A percentile compares a stretch with the other conserved stretches of the same genome.
phyloP scores from a whole-genome alignment of 371 early-diverging fungal species.

The Mortierella sp. region DNA sequence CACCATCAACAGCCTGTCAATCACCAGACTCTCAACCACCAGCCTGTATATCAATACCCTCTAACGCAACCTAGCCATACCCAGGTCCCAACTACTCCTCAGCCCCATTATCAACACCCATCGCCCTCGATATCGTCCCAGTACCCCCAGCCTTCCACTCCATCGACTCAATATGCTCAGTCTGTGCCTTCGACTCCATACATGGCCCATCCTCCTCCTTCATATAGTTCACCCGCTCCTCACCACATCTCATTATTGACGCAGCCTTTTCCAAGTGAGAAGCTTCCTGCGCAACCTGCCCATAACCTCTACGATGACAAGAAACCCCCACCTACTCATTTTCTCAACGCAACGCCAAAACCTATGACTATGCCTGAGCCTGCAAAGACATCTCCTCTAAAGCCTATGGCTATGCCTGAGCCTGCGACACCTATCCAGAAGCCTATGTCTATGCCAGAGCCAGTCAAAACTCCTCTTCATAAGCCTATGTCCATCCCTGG shows the following conservation, averaged over 20 bases:
- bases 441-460: too few relatives aligned
- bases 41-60: background rate
- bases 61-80: background rate
- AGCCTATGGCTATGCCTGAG: background rate
- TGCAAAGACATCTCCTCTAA: background rate
- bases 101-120: slow-evolving; percentile 3
- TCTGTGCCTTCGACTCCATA: slow-evolving; percentile 12
- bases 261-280: slow-evolving; percentile 4
- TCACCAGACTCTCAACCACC: background rate
- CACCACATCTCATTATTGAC: background rate
- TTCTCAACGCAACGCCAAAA: background rate
- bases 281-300: background rate
- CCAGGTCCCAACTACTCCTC: background rate
- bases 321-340: background rate
- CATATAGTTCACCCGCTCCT: background rate
- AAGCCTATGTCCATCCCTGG: background rate
- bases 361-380: background rate
- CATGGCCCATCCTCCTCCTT: slow-evolving; percentile 13
- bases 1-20: background rate
- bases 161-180: background rate
- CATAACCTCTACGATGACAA: background rate
- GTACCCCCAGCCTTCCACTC: background rate
- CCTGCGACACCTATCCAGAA: too few relatives aligned
- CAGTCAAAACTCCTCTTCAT: background rate
- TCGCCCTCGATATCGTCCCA: background rate